Base-by-base conservation (phyloP, 169 alveolate genomes). In the Cryptosporidium sp. region DNA sequence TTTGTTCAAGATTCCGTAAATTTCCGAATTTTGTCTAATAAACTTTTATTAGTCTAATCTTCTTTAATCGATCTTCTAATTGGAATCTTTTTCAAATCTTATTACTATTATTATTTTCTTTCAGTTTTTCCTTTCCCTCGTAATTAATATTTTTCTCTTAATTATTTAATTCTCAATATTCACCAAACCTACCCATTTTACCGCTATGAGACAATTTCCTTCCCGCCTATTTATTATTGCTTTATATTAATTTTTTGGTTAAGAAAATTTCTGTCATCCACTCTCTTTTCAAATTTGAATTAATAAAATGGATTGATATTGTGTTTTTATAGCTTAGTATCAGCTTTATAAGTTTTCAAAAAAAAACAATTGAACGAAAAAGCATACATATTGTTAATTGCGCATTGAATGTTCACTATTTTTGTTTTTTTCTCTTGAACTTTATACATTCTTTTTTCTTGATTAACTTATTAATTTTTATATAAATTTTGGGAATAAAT, bases 121-220 rank as follows among this genome's bases (percentile, higher is more conserved):
- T 0, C 9, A 18, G 62, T 16, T n/a, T 1, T 56, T 56, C 67
- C 33, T 23, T 12, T 39, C 58, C 58, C 84, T 42, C 21, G 4
- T 42, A 9, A 42, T 31, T 67, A 14, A 33, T 67, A 6, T 67
- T 31, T 35, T 23, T 12, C 48, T 69, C 14, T 45, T 42, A 37
- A 37, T 5, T 37, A 37, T 37, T 37, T 37, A 42, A 21, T 56
- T 56, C 37, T 26, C 5, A 56, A 2, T n/a, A n/a, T 56, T 23
- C 67, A 1, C 67, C 33, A 16, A 12, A 26, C 84, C 84, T 69
- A 12, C 33, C 62, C 52, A 29, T 73, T 26, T 73, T 53, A 33
- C 86, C 86, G 86, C 86, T 60, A 56, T 56, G 86, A 73, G 86
- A 73, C 86, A 60, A 73, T 73, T 29, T 14, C 21, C 21, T 73